phyloP scores from a whole-genome alignment of 768 basidiomycete species.

The Trichaptum fuscoviolaceum region DNA sequence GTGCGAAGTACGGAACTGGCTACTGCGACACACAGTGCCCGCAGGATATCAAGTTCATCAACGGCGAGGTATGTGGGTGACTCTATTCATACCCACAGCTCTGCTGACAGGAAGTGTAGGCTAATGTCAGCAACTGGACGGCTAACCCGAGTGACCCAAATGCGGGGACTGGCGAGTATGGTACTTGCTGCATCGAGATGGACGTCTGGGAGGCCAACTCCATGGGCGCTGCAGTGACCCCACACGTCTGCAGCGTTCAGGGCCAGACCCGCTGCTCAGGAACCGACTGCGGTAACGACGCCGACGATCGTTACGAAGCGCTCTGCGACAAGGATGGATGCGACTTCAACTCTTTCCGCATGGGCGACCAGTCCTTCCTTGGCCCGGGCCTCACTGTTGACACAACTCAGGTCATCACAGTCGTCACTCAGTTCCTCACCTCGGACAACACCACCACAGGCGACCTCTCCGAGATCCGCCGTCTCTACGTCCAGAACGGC shows the following conservation, averaged over 20 bases:
- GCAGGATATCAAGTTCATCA: slow-evolving; percentile 55
- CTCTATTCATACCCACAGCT: neutral
- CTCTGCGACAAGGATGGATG: slow-evolving; percentile 54
- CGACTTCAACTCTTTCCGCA: slow-evolving; percentile 59
- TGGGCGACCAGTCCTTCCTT: slow-evolving; percentile 43
- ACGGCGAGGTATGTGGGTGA: slow-evolving; percentile 37
- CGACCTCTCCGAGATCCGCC: slow-evolving; percentile 47
- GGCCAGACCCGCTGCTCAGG: slow-evolving; percentile 40
- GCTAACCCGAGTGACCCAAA: slow-evolving; percentile 28
- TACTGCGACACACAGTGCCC: slow-evolving; percentile 64
- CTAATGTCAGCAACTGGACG: slow-evolving; percentile 25
- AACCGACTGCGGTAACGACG: slow-evolving; percentile 31
- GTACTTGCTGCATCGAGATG: slow-evolving; percentile 30
- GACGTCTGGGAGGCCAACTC: slow-evolving; percentile 31
- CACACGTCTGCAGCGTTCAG: slow-evolving; percentile 26
- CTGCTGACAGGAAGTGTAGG: slow-evolving; percentile 15
- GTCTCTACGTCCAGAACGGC: slow-evolving; percentile 51
- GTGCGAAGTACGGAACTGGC: slow-evolving; percentile 56
- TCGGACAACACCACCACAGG: slow-evolving; percentile 39
- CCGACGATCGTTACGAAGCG: slow-evolving; percentile 34
- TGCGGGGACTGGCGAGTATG: slow-evolving; percentile 24
- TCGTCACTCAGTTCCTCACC: slow-evolving; percentile 56
- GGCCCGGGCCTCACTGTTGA: slow-evolving; percentile 45
- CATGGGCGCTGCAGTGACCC: slow-evolving; percentile 23
- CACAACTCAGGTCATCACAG: slow-evolving; percentile 46